phyloP scores from a whole-genome alignment of 2,329 filamentous ascomycete species.

The Capronia americana region DNA sequence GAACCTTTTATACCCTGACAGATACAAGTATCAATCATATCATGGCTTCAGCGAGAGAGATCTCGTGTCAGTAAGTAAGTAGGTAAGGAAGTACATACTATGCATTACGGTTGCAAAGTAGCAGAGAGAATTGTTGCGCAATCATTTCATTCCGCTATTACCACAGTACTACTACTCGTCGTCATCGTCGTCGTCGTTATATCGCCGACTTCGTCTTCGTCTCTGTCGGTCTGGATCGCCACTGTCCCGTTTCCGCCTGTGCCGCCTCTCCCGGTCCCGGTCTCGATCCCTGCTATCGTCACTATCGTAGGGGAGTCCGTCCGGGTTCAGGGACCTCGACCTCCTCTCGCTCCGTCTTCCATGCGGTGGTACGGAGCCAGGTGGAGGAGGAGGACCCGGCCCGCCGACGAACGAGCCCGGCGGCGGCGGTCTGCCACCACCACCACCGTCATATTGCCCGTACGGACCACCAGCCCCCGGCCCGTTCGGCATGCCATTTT shows the following conservation, averaged over 20 bases:
- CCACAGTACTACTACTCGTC: too few relatives aligned
- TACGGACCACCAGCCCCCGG: slow-evolving; percentile 8
- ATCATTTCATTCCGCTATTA: too few relatives aligned
- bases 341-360: background rate
- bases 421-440: background rate
- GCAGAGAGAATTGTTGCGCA: too few relatives aligned
- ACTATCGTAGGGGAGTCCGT: slow-evolving; percentile 10
- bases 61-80: too few relatives aligned
- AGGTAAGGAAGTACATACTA: too few relatives aligned
- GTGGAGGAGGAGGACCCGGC: too few relatives aligned
- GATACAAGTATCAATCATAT: too few relatives aligned
- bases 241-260: slow-evolving; percentile 20
- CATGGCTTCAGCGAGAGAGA: too few relatives aligned
- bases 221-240: slow-evolving; percentile 27
- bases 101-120: too few relatives aligned
- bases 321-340: slow-evolving; percentile 12
- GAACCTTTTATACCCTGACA: too few relatives aligned
- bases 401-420: slow-evolving; percentile 19
- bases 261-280: slow-evolving; percentile 8
- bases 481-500: slow-evolving; percentile 15
- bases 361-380: background rate
- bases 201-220: slow-evolving; percentile 27
- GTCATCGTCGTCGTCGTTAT: slow-evolving; percentile 30
- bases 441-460: background rate
- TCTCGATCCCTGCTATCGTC: slow-evolving; percentile 12